Percentiles rank a stretch among this genome's conserved stretches.
These are phyloP conservation scores for Yamadazyma insecticola DNA, from an alignment of 805 yeast genomes.

Conservation along the genomic window DNA sequence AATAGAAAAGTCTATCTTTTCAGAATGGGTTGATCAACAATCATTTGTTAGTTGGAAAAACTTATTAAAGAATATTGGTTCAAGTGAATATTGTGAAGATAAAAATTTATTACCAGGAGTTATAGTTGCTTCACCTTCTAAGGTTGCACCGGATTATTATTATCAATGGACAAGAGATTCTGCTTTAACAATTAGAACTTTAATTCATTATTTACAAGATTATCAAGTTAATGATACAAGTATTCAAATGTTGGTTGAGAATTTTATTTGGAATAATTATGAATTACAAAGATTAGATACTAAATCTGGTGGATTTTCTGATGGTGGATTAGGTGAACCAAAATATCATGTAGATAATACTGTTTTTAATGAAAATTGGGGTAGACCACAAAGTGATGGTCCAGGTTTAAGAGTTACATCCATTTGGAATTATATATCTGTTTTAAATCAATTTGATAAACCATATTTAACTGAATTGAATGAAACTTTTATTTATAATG, in stretches of 20 bases:
- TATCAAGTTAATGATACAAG: not conserved
- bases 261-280: constrained; percentile 57
- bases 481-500: constrained; percentile 39
- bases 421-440: constrained; percentile 48
- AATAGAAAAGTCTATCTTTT: constrained; percentile 46
- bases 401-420: constrained; percentile 80
- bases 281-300: constrained; percentile 63
- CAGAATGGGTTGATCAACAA: constrained; percentile 47
- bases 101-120: constrained; percentile 53
- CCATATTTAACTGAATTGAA: constrained; percentile 7
- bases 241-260: constrained; percentile 35
- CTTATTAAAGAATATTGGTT: constrained; percentile 12
- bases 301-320: constrained; percentile 57
- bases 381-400: constrained; percentile 94
- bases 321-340: constrained; percentile 78
- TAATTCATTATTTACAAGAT: constrained; percentile 54
- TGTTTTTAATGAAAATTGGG: constrained; percentile 71
- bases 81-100: constrained; percentile 7
- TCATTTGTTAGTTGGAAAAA: constrained; percentile 14
- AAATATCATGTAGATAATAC: constrained; percentile 68
- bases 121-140: constrained; percentile 83
- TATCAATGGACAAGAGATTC: constrained; percentile 91
- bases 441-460: too few relatives aligned
- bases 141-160: constrained; percentile 66
- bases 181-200: constrained; percentile 69